Conservation (phyloP, 805 yeast genomes). For the Candida loeiensis region DNA sequence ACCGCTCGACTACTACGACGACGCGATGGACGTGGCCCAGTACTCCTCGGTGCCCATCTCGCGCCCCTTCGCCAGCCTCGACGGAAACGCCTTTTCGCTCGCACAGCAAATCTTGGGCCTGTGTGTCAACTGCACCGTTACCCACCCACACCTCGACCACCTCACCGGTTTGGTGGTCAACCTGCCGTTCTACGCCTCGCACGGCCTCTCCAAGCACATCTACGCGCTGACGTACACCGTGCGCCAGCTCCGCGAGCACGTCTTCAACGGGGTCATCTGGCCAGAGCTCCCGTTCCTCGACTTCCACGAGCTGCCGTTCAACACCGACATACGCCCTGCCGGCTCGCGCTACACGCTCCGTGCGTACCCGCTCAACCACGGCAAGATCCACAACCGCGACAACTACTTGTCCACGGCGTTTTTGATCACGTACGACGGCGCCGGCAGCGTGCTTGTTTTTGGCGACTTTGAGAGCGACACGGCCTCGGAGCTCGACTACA, state of each 20-base stretch:
- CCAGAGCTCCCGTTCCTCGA: slow-evolving; percentile 54
- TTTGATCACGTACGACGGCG: slow-evolving; percentile 39
- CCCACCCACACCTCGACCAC: slow-evolving; percentile 89
- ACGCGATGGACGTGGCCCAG: slow-evolving; percentile 20
- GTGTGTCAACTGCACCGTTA: slow-evolving; percentile 49
- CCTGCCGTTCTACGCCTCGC: slow-evolving; percentile 50
- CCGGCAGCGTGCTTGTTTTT: slow-evolving; percentile 52
- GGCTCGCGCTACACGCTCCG: slow-evolving; percentile 22
- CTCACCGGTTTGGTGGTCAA: slow-evolving; percentile 65
- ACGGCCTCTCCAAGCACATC: slow-evolving; percentile 36
- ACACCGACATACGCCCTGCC: slow-evolving; percentile 11
- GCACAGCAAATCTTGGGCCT: slow-evolving; percentile 31
- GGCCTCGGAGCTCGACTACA: slow-evolving; percentile 36
- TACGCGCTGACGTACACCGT: slow-evolving; percentile 55
- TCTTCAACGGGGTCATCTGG: slow-evolving; percentile 80
- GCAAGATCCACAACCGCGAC: slow-evolving; percentile 14
- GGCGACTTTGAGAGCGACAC: slow-evolving; percentile 82
- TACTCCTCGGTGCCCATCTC: slow-evolving; percentile 18
- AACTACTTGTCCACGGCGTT: slow-evolving; percentile 55
- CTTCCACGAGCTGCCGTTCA: slow-evolving; percentile 14
- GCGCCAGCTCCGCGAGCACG: slow-evolving; percentile 45
- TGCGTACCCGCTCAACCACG: slow-evolving; percentile 35
- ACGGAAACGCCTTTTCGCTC: slow-evolving; percentile 21
- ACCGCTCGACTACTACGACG: slow-evolving; percentile 24
- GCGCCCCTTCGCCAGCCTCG: slow-evolving; percentile 6